A percentile compares a stretch with the other conserved stretches of the same genome.
Evolutionary conservation across 768 basidiomycete species (phyloP).

Genomic region (Amanita brunnescens): DNA sequence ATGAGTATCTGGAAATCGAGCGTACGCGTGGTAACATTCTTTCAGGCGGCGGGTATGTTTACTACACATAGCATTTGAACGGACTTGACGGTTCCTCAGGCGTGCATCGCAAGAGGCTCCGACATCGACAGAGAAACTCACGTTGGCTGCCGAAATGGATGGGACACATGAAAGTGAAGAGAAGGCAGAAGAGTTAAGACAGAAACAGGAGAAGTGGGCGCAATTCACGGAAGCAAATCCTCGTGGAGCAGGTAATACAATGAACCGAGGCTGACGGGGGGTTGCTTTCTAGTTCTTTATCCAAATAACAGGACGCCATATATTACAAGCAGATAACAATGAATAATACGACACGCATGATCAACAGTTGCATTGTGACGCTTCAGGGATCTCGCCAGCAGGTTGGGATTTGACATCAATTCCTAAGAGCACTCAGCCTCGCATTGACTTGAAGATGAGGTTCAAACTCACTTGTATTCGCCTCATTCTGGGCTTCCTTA

Average conservation of each 20-base stretch:
- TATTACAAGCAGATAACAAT: slow-evolving; percentile 10
- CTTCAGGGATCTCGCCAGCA: slow-evolving; percentile 68
- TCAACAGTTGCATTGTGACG: slow-evolving; percentile 80
- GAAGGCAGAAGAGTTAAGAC: slow-evolving; percentile 67
- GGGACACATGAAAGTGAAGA: slow-evolving; percentile 60
- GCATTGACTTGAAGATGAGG: slow-evolving; percentile 8
- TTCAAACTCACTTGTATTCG: slow-evolving; percentile 39
- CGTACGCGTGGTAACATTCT: slow-evolving; percentile 78
- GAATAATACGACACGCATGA: slow-evolving; percentile 8
- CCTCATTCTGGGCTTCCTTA: slow-evolving; percentile 57
- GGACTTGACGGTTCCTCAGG: slow-evolving; percentile 26
- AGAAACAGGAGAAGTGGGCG: slow-evolving; percentile 90
- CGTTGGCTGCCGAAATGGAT: slow-evolving; percentile 76
- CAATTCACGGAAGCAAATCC: slow-evolving; percentile 78
- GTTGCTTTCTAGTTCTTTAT: slow-evolving; percentile 3
- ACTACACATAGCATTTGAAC: slow-evolving; percentile 1
- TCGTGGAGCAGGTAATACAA: slow-evolving; percentile 91
- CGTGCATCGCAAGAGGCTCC: slow-evolving; percentile 55
- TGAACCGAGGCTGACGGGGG: slow-evolving; percentile 72
- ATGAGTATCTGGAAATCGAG: slow-evolving; percentile 90
- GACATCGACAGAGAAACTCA: slow-evolving; percentile 72
- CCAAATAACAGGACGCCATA: slow-evolving; percentile 9
- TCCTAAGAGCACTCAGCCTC: slow-evolving; percentile 38
- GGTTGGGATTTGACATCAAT: slow-evolving; percentile 83
- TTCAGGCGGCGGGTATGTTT: slow-evolving; percentile 73